A percentile compares a stretch with the other conserved stretches of the same genome.
phyloP scores from a whole-genome alignment of 192 early-diverging fungal species.

The Coemansia reversa region DNA sequence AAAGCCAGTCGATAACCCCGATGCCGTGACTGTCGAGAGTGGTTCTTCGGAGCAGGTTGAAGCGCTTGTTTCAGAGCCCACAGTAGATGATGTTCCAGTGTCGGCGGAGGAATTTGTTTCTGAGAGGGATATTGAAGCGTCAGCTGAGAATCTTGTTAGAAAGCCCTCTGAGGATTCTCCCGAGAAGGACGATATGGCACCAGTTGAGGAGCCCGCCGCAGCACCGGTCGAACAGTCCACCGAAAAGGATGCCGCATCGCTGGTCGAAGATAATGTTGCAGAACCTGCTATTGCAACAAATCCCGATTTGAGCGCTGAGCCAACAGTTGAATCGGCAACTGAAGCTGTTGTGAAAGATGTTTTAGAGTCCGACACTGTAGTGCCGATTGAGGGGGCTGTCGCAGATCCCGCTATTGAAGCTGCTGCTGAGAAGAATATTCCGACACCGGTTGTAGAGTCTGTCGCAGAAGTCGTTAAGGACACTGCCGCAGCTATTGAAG shows the following conservation, averaged over 20 bases:
- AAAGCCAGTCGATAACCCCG: neutral
- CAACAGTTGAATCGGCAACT: neutral
- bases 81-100: neutral
- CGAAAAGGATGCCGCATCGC: neutral
- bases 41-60: neutral
- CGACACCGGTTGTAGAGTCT: neutral
- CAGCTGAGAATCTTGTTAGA: neutral
- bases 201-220: neutral
- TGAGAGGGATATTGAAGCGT: no score
- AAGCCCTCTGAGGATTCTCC: neutral
- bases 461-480: neutral
- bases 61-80: neutral
- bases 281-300: neutral
- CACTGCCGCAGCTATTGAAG: conserved; percentile 1
- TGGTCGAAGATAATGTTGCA: neutral
- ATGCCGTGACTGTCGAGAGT: no score
- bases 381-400: no score
- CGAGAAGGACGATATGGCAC: neutral
- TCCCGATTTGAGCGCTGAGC: neutral
- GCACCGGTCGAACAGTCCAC: neutral
- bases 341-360: no score
- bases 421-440: neutral
- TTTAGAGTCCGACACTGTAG: no score
- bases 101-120: neutral
- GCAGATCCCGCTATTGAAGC: neutral